Base-by-base conservation (phyloP, 1,284 basidiomycete genomes). In the Xanthoconium separans region DNA sequence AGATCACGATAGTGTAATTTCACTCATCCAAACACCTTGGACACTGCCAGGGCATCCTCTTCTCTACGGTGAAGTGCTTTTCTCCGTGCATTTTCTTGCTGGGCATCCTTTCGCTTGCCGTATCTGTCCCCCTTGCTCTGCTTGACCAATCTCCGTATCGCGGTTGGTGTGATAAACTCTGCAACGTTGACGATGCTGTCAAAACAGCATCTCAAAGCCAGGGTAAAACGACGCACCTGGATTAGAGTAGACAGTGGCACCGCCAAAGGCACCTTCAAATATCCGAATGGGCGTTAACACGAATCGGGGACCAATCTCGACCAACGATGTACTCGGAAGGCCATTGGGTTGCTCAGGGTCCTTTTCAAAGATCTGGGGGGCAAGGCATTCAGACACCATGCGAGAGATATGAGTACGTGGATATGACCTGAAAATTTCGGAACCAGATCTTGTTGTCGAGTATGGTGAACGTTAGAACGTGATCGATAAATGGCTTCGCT, bases 391-490 rank as follows among this genome's bases (percentile, higher is more conserved):
- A n/a, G 48, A 40, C 8, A 43, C 33, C 27, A 31, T 39, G 6
- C 22, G 30, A 12, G 10, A 50, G 15, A 46, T 20, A 37, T 52
- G 36, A 50, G 10, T 20, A 24, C 24, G 29, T 20, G 24, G 20
- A 46, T 70, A 74, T 59, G 36, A 91, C 91, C 81, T 99, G 96
- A 77, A 91, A 99, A 75, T 98, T 98, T 61, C 97, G 85, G 81
- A 99, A 98, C 97, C 97, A 99, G 61, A 99, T 93, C 72, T 98
- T 98, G 70, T 84, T 84, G 77, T 99, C 97, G 41, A 97, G 81
- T 50, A 99, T 82, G 20, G 95, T 97, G 73, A 99, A 99, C 43
- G 93, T 93, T 59, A 99, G 82, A 65, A 99, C 87, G 69, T 99
- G 97, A 75, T 99, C 97, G 64, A 99, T 85, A 75, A 99, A 99